phyloP scores from a whole-genome alignment of 768 basidiomycete genomes.

The Gloeophyllum trabeum region DNA sequence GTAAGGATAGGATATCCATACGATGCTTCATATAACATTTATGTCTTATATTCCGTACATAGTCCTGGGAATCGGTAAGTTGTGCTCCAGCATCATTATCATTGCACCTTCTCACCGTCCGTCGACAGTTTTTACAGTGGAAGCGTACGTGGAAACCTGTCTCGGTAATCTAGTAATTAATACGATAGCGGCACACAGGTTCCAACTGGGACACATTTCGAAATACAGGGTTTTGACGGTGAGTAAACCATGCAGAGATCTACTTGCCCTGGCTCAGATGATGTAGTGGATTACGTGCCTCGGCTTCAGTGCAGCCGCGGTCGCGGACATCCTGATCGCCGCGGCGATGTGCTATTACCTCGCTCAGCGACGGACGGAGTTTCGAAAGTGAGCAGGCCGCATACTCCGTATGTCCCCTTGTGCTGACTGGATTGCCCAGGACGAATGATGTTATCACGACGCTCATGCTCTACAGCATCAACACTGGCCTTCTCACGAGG shows the following conservation, averaged over 20 bases:
- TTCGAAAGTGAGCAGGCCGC: slow-evolving; percentile 20
- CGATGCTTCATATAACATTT: no score
- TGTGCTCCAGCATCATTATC: no score
- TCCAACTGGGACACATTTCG: slow-evolving; percentile 22
- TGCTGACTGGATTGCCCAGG: slow-evolving; percentile 5
- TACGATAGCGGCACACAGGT: slow-evolving; percentile 4
- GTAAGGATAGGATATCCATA: no score
- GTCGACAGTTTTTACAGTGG: slow-evolving; percentile 37
- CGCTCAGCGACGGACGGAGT: slow-evolving; percentile 34
- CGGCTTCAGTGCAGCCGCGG: slow-evolving; percentile 33
- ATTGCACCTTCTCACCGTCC: no score
- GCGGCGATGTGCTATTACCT: slow-evolving; percentile 35
- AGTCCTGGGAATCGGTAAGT: no score
- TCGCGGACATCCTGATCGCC: slow-evolving; percentile 38
- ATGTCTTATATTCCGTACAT: no score
- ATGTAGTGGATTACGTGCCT: slow-evolving; percentile 36
- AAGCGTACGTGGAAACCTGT: slow-evolving; percentile 24
- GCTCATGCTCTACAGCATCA: slow-evolving; percentile 15
- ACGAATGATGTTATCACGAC: slow-evolving; percentile 15
- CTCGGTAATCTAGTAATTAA: slow-evolving; percentile 3
- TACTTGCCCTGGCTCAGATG: slow-evolving; percentile 6
- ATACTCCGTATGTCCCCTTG: neutral
- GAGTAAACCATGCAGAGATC: no score
- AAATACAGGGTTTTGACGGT: slow-evolving; percentile 20
- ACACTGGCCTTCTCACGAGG: slow-evolving; percentile 15